A percentile compares a stretch with the other conserved stretches of the same genome.
Conservation (phyloP, 2,329 filamentous ascomycete genomes). For the Paraphaeosphaeria sporulosa region DNA sequence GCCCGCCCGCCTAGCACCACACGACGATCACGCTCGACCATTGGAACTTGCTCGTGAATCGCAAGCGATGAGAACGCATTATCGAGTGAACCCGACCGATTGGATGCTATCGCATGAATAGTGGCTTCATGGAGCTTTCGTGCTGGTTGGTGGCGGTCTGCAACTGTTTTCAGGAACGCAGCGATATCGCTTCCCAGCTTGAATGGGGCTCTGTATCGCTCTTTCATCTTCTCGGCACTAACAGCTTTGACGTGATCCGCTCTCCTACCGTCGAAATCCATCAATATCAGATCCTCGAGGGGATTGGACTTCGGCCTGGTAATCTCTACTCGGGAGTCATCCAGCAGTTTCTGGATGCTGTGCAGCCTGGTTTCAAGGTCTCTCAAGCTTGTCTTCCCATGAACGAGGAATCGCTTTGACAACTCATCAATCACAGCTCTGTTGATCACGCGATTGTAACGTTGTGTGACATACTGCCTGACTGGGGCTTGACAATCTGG, state of each 20-base stretch:
- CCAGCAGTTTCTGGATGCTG: constrained; percentile 27
- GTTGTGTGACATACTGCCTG: constrained; percentile 40
- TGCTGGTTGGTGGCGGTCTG: constrained; percentile 46
- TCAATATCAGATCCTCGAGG: neutral
- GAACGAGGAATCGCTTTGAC: constrained; percentile 48
- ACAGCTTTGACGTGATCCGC: neutral
- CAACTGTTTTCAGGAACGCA: constrained; percentile 27
- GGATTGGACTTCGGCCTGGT: neutral
- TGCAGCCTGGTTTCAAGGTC: constrained; percentile 27
- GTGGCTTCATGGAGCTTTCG: constrained; percentile 52
- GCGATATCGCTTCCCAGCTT: constrained; percentile 28
- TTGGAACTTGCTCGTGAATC: constrained; percentile 24
- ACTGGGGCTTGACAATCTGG: constrained; percentile 44
- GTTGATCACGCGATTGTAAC: constrained; percentile 51
- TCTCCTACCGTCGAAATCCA: no score
- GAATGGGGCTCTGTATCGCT: constrained; percentile 22
- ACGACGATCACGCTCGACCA: constrained; percentile 29
- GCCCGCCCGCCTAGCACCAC: constrained; percentile 37
- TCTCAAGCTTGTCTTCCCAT: constrained; percentile 35
- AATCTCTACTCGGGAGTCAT: constrained; percentile 19
- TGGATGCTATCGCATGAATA: constrained; percentile 24
- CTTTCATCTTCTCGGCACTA: constrained; percentile 12
- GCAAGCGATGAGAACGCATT: constrained; percentile 25
- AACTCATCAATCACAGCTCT: constrained; percentile 49
- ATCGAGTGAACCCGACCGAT: constrained; percentile 23